Base-by-base conservation (phyloP, 768 basidiomycete genomes). In the Amyloporia xantha region DNA sequence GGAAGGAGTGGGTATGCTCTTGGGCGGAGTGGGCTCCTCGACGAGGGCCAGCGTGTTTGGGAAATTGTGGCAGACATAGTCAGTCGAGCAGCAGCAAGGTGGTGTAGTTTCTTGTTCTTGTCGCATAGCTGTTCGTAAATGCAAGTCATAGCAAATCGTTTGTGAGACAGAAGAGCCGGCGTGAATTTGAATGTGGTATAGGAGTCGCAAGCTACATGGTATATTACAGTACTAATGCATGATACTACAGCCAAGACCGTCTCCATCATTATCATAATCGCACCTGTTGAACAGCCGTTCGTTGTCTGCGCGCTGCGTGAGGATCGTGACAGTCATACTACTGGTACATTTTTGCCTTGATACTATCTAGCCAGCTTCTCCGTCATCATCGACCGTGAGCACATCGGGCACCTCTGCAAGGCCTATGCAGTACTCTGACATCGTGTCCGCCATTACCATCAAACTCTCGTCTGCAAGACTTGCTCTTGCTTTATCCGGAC, bases 1-100 rank as follows among this genome's bases (percentile, higher is more conserved):
- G 58, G 81, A 79, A 49, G 82, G 84, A n/a, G 75, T 86, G 26
- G 78, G 81, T 10, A 70, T 84, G 59, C 68, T 87, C 37, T 61
- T 85, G 6, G 75, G 78, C 20, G 54, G 56, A n/a, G 60, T 56
- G 28, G 50, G 61, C 27, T 51, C 62, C 23, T 51, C 52, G 17
- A 67, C 71, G 24, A 61, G 75, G 26, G 66, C 72, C 5, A 84
- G 80, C 55, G 76, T 84, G 39, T 73, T 86, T 56, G 75, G 84
- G 36, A 76, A 74, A 60, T 74, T 85, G 48, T 86, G 81, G 80
- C 81, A 53, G 46, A 27, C 5, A 30, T 44, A 17, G 30, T 33
- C 30, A 15, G 30, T 7, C 7, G 30, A 15, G 30, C 30, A 33
- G 30, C 15, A 15, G 30, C 30, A 33, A 33, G 7, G 30, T 33